Base-by-base conservation (phyloP, 2,329 filamentous ascomycete genomes). In the Pestalotiopsis sp. region DNA sequence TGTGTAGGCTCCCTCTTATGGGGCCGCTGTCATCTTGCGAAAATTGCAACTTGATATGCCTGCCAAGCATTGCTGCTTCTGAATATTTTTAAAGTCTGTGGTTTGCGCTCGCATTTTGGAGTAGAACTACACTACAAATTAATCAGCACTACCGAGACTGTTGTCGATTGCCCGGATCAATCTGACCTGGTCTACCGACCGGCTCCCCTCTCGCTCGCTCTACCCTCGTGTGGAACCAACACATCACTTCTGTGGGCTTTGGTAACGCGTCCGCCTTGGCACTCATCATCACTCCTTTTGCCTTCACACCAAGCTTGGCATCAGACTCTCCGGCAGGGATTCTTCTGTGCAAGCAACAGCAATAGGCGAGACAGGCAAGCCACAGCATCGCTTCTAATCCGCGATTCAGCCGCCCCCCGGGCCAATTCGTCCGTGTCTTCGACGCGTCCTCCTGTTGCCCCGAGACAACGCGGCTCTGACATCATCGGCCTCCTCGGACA, bases 401-500 rank as follows among this genome's bases (percentile, higher is more conserved):
- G 25, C 64, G 17, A 58, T 20, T 64, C 41, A 52, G 52, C 38
- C n/a, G 17, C 36, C 45, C 27, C 20, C 31, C 64, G 36, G 64
- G 49, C 52, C 64, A 38, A 66, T 17, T 52, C 17, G 45, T 52
- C 45, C 45, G 45, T 52, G 45, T 52, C 45, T 52, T 17, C 45
- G n/a, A 58, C 27, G 64, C 64, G 56, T 61, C 56, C 25, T 66
- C 52, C 14, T 23, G 64, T 38, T 38, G 25, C 25, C 14, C 27
- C 20, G n/a, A 56, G 49, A 66, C 45, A 57, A 17, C 41, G 63
- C 41, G 63, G 23, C 20, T 66, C 66, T 67, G 66, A 67, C 66
- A 67, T 67, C 66, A 67, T 67, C 23, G 58, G 38, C 41, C 14
- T 36, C 45, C 14, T 25, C 45, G 14, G 39, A 20, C 58, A 67